Evolutionary conservation across 2,329 filamentous ascomycete species (phyloP).

Genomic region (Emergomyces orientalis): DNA sequence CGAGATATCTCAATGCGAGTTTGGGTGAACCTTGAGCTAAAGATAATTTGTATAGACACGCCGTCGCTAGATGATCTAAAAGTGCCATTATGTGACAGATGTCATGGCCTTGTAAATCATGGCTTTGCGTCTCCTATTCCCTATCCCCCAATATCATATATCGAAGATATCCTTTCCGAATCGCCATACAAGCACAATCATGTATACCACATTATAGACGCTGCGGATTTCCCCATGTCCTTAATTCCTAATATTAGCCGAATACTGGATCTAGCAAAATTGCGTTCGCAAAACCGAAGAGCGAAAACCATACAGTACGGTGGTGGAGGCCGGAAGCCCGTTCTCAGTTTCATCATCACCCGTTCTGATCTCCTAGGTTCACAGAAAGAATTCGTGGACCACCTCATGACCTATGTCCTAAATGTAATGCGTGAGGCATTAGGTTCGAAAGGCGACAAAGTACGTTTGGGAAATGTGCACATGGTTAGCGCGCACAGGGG

Average conservation of each 20-base stretch:
- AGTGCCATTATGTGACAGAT: conserved; percentile 70
- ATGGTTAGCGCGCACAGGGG: conserved; percentile 76
- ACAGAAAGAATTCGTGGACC: conserved; percentile 72
- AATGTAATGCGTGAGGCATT: conserved; percentile 69
- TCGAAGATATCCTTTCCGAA: conserved; percentile 75
- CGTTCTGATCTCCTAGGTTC: conserved; percentile 78
- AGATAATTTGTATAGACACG: background rate
- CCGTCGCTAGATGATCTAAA: conserved; percentile 2
- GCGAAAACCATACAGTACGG: conserved; percentile 58
- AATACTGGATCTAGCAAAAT: conserved; percentile 59
- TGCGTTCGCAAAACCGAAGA: conserved; percentile 72
- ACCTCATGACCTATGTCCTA: conserved; percentile 73
- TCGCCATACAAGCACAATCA: conserved; percentile 87
- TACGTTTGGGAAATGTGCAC: conserved; percentile 79
- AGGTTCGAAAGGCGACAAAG: conserved; percentile 54
- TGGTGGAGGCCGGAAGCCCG: conserved; percentile 60
- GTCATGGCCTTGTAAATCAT: conserved; percentile 73
- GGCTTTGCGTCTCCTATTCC: conserved; percentile 60
- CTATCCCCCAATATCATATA: conserved; percentile 70
- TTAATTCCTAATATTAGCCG: conserved; percentile 67
- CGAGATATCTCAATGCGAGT: background rate
- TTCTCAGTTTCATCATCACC: conserved; percentile 86
- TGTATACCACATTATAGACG: conserved; percentile 90
- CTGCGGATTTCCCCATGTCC: conserved; percentile 94
- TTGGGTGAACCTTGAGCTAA: background rate